These are phyloP conservation scores for Blepharisma japonicum DNA, from an alignment of 73 alveolate genomes.

Conservation along the genomic window DNA sequence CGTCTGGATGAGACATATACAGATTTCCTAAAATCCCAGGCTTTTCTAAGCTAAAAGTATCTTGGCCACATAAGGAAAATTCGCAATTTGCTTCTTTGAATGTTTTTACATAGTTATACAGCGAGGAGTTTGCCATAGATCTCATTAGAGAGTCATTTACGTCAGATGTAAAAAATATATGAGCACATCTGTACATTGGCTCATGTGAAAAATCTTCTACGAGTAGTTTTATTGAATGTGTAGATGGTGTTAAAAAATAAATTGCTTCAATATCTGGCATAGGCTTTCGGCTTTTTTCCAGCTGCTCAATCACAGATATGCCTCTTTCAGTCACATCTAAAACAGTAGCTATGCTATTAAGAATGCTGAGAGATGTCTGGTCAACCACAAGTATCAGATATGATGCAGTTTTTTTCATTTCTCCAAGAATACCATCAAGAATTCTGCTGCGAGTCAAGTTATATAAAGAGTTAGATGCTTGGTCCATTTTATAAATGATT, in stretches of 20 bases:
- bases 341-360: constrained; percentile 9
- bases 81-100: constrained; percentile 22
- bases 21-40: neutral
- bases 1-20: neutral
- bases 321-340: constrained; percentile 27
- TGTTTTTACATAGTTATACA: neutral
- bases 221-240: neutral
- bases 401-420: neutral
- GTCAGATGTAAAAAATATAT: neutral
- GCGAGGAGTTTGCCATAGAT: constrained; percentile 2
- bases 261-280: constrained; percentile 23
- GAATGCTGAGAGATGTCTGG: neutral
- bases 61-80: neutral
- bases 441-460: neutral
- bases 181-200: neutral
- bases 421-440: constrained; percentile 10
- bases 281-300: constrained; percentile 18
- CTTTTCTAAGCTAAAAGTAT: neutral
- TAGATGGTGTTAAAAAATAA: constrained; percentile 9
- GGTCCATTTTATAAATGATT: neutral
- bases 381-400: constrained; percentile 12
- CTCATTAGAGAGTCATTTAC: constrained; percentile 8
- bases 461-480: neutral
- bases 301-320: constrained; percentile 20
- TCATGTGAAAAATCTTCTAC: neutral